Evolutionary conservation across 352 stramenopile genomes (phyloP).

Genomic region (Phytophthora cryptogea): DNA sequence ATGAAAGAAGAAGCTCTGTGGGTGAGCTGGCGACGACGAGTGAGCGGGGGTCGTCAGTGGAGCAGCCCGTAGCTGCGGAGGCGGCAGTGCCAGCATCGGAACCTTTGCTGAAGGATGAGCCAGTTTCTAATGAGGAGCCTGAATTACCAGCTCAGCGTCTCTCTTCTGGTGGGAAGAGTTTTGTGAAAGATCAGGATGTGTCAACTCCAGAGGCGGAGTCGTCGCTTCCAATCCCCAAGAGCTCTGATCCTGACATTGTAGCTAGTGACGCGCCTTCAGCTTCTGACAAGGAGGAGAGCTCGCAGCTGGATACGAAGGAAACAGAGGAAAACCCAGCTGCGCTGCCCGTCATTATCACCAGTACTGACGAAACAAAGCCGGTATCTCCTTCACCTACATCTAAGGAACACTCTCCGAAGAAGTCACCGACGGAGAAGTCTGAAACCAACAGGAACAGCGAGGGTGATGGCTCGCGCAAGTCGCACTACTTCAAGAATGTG

Average conservation of each 20-base stretch:
- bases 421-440: constrained; percentile 27
- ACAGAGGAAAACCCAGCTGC: background rate
- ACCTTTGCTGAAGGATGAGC: constrained; percentile 14
- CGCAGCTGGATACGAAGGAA: constrained; percentile 15
- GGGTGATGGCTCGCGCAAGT: constrained; percentile 58
- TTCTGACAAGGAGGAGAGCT: constrained; percentile 14
- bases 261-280: constrained; percentile 1
- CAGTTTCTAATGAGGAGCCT: constrained; percentile 4
- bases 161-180: constrained; percentile 11
- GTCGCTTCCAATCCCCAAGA: constrained; percentile 2
- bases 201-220: constrained; percentile 8
- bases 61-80: constrained; percentile 9
- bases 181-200: constrained; percentile 17
- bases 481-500: constrained; percentile 87
- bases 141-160: constrained; percentile 11
- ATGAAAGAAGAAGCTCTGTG: constrained; percentile 42
- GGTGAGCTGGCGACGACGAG: constrained; percentile 21
- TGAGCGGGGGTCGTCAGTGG: constrained; percentile 20
- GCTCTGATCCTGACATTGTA: background rate
- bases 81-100: constrained; percentile 6
- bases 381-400: constrained; percentile 17
- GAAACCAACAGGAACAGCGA: constrained; percentile 31
- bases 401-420: constrained; percentile 16
- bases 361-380: constrained; percentile 13
- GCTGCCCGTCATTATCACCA: constrained; percentile 14